These are phyloP conservation scores for Rhododendron ferrugineum DNA, from an alignment of 148 eudicot species.

Conservation along the genomic window DNA sequence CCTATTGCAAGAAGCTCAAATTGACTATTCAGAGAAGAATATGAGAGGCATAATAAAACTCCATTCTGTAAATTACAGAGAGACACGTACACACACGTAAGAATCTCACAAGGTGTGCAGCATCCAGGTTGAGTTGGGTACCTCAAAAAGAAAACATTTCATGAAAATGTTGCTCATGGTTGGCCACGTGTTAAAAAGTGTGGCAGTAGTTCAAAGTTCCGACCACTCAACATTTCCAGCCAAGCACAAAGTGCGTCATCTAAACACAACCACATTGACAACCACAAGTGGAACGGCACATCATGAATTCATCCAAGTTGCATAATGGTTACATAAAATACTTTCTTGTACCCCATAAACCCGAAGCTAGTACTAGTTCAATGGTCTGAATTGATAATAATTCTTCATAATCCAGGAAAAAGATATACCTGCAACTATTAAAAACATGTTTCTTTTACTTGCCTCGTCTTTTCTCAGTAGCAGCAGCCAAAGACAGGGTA, in stretches of 20 bases:
- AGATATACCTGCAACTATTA: neutral
- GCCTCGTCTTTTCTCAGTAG: neutral
- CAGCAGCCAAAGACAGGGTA: neutral
- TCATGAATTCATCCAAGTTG: neutral
- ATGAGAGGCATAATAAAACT: neutral
- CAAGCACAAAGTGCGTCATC: neutral
- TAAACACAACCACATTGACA: neutral
- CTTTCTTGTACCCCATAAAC: neutral
- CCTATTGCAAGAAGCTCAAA: conserved; percentile 9
- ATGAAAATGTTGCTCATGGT: neutral
- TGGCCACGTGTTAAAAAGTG: neutral
- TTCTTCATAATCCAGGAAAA: neutral
- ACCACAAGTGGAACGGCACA: neutral
- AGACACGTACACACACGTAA: too few species aligned
- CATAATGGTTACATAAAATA: neutral
- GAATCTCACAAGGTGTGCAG: neutral
- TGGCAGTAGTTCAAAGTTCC: neutral
- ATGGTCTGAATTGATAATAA: neutral
- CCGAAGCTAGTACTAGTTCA: neutral
- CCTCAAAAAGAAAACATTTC: neutral
- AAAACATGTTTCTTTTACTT: neutral
- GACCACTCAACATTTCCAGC: neutral
- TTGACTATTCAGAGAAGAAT: neutral
- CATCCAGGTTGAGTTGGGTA: neutral
- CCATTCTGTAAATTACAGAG: neutral